Evolutionary conservation across 1,284 basidiomycete species (phyloP), one percentile per base, ranked within the genome.

Genomic region (Meira miltonrushii): DNA sequence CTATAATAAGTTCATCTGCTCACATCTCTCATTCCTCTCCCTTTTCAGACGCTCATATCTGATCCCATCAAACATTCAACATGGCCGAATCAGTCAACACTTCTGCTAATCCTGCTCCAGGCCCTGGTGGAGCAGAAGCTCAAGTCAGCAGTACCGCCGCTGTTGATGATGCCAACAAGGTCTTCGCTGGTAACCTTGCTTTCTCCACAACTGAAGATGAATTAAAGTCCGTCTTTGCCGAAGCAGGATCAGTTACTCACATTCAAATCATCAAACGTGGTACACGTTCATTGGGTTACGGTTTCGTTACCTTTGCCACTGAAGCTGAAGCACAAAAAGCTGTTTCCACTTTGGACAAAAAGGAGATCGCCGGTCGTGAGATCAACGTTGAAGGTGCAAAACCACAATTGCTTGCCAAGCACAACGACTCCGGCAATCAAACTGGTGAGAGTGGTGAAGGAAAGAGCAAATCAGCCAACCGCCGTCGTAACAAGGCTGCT

Each of bases 211-310:
- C 72, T 50, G 72, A 74, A 46, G 66, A 67, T 19, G 68, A 74
- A 52, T 66, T 74, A 55, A 71, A 66, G 50, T 39, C 54, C 10
- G 50, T 71, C 62, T 74, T 74, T 59, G 59, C 70, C 48, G 68
- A 69, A 51, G 70, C 68, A 25, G 72, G 72, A 38, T 61, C 57
- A 5, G 72, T 74, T 33, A 68, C 67, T 39, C 56, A 69, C 41
- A 67, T 64, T 21, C 69, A 71, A 59, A 66, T 75, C 64, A 73
- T 75, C 66, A 73, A 64, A 33, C 68, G 72, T 58, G 72, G 72
- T 58, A 72, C 71, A 48, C 72, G 72, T 51, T 72, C 71, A 11
- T 67, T 73, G 53, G 72, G 72, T 25, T 75, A 75, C 46, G 71
- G 71, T 25, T 75, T 75, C 52, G 71, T 75, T 57, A 73, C 72